Base-by-base conservation (phyloP, 1,284 basidiomycete genomes). In the Boletellus deceptivus region DNA sequence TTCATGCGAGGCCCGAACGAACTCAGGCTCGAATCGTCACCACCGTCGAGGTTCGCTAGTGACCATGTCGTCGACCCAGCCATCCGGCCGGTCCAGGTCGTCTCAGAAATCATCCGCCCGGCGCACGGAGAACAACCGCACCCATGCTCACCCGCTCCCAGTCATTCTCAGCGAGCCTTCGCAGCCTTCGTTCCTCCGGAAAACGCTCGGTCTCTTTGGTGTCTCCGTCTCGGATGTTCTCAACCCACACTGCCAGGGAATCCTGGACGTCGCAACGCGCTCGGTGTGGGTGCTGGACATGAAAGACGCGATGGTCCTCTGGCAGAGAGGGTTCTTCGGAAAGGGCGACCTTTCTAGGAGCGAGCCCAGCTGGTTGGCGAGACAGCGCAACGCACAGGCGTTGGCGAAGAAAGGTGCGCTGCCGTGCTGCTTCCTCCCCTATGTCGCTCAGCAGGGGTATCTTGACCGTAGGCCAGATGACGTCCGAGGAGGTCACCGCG, bases 251-350 rank as follows among this genome's bases (percentile, higher is more conserved):
- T 83, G 82, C 57, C 76, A 80, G 63, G 92, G 89, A 4, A 62
- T 83, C 5, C 85, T 89, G 54, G 93, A 96, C 63, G 66, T 77
- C 1, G 63, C 77, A 1, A 91, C 91, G 16, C 80, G 81, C 29
- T 89, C 87, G 0, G 88, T 96, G 9, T 95, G 91, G 90, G 77
- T 96, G 1, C 71, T 76, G 0, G 78, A 85, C 52, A 65, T 73
- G 22, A 73, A 70, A 20, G 82, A 91, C 63, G 81, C 83, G 34
- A 75, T 75, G 57, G 71, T 86, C 1, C 76, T 99, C 24, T 99
- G 97, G 91, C 76, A 82, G 40, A 75, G 89, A 52, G 96, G 97
- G 0, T 98, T 98, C 75, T 99, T 98, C 68, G 96, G 97, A 18
- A 99, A 99, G 69, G 97, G 97, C 1, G 89, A 89, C 62, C 73